phyloP scores from a whole-genome alignment of 306 rosid genomes.

The Quercus cerris region DNA sequence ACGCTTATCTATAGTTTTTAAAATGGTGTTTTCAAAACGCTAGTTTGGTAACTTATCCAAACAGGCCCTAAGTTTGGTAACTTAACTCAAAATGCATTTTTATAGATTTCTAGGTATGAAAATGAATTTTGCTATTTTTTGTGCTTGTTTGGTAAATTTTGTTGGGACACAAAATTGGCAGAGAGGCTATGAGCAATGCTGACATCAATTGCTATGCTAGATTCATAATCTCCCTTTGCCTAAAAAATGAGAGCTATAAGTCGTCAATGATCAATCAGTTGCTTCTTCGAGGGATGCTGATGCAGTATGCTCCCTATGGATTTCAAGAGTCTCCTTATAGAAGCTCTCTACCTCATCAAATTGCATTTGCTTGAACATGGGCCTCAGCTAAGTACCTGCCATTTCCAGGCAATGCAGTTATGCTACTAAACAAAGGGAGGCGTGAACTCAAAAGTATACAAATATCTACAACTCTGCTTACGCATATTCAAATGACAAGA shows the following conservation, averaged over 20 bases:
- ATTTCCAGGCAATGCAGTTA: conserved; percentile 22
- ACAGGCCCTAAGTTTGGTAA: too few species aligned
- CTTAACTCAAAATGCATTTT: too few species aligned
- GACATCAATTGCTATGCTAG: conserved; percentile 65
- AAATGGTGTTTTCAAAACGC: too few species aligned
- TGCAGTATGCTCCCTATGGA: conserved; percentile 59
- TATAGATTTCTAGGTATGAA: too few species aligned
- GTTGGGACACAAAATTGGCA: too few species aligned
- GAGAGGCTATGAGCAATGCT: conserved; percentile 36
- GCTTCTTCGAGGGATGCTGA: conserved; percentile 85
- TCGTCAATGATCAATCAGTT: conserved; percentile 48
- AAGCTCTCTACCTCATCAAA: conserved; percentile 78
- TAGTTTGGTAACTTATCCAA: too few species aligned
- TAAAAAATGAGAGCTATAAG: conserved; percentile 82
- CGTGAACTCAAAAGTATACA: too few species aligned
- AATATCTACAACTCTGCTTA: too few species aligned
- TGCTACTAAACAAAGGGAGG: background rate
- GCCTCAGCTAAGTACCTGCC: conserved; percentile 92
- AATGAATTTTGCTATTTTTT: too few species aligned
- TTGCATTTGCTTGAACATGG: conserved; percentile 83
- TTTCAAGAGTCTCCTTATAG: conserved; percentile 67
- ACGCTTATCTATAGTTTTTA: too few species aligned
- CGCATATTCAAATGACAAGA: too few species aligned
- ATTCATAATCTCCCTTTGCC: conserved; percentile 75
- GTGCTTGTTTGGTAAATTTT: too few species aligned